Base-by-base conservation (phyloP, 768 basidiomycete genomes). In the Serendipita sp. region DNA sequence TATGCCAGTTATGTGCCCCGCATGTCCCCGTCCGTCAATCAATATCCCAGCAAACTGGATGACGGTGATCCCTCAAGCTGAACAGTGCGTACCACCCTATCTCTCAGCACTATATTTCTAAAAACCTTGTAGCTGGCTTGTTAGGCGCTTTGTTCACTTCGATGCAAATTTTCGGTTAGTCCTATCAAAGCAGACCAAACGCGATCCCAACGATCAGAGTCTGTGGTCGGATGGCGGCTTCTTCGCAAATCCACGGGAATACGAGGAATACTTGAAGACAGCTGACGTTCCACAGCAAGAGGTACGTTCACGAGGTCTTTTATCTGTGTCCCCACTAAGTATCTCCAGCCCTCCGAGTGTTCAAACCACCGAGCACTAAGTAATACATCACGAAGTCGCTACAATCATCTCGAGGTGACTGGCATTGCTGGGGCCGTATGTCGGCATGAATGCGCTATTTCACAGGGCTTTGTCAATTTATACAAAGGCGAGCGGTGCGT, bases 81-180 rank as follows among this genome's bases (percentile, higher is more conserved):
- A 31, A 20, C 53, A 28, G 53, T 58, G 28, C 17, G 53, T 28
- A 31, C 17, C 34, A 3, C 13, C 4, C 34, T 38, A 3, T 38
- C 34, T 13, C 3, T 38, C 34, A 4, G 34, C 34, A 38, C 34
- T 38, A 13, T 38, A 38, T 3, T 38, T 38, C 34, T 38, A 38
- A 38, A 13, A 13, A 5, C 7, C 34, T 14, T 17, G 16, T n/a
- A 58, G 53, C 7, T 58, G 53, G 53, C 53, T 58, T 11, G 3
- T 58, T n/a, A 11, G 53, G 3, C 31, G n/a, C 7, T 58, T 24
- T 31, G 53, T 58, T 3, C 53, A 58, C 31, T 58, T 58, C 28
- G 53, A 58, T 31, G 53, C 53, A n/a, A 58, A 58, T n/a, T 58
- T 58, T 33, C 53, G 53, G 5, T n/a, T 58, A 9, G 30, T 31